Conservation (phyloP, 1,284 basidiomycete genomes). For the Apiotrichum laibachii region DNA sequence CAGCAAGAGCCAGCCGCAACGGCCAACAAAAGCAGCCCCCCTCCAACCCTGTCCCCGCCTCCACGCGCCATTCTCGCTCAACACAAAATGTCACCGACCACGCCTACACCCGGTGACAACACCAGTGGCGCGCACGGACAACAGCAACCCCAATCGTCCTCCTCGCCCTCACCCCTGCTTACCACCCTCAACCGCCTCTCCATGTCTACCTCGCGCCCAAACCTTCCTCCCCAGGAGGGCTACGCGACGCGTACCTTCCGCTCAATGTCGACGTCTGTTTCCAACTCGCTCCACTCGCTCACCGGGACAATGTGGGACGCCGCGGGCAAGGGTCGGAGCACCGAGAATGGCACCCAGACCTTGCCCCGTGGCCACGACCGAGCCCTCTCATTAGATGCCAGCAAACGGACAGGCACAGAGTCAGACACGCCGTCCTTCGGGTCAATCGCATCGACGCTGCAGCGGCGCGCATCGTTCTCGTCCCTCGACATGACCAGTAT, state of each 20-base stretch:
- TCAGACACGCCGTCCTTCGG: background rate
- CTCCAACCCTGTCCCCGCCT: too few species aligned
- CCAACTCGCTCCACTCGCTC: background rate
- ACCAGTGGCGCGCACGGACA: too few species aligned
- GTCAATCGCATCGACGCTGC: background rate
- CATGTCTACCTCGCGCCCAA: constrained; percentile 24
- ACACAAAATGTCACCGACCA: too few species aligned
- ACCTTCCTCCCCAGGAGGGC: constrained; percentile 12
- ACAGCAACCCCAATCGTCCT: background rate
- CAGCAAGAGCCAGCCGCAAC: too few species aligned
- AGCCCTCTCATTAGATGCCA: too few species aligned
- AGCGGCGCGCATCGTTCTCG: background rate
- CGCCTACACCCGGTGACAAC: too few species aligned
- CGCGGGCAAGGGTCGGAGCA: background rate
- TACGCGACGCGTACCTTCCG: constrained; percentile 11
- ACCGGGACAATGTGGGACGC: background rate
- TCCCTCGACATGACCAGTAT: constrained; percentile 11
- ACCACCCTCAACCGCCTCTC: constrained; percentile 23
- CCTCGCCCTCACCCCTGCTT: constrained; percentile 16
- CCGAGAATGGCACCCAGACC: background rate
- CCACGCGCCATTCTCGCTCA: too few species aligned
- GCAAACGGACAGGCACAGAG: background rate
- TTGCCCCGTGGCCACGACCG: too few species aligned
- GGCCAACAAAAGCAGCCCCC: too few species aligned
- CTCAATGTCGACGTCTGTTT: constrained; percentile 4